A percentile compares a stretch with the other conserved stretches of the same genome.
These are phyloP conservation scores for Alternaria viburni DNA, from an alignment of 2,329 filamentous ascomycete species.

Conservation along the genomic window DNA sequence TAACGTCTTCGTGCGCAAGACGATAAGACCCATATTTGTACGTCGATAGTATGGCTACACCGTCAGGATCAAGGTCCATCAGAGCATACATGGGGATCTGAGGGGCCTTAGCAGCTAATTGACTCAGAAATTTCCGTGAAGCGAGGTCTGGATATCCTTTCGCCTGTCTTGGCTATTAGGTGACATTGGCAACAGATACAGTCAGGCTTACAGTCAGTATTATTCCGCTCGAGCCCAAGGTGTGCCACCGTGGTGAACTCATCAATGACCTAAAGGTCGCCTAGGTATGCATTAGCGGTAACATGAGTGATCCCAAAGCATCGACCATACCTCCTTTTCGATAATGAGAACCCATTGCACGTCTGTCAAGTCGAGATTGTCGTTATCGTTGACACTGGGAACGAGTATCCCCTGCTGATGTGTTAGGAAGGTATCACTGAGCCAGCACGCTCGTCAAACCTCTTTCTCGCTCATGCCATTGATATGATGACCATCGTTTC, in stretches of 20 bases:
- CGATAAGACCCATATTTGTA: slow-evolving; percentile 74
- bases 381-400: slow-evolving; percentile 60
- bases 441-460: slow-evolving; percentile 25
- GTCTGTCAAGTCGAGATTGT: slow-evolving; percentile 56
- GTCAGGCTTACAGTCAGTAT: slow-evolving; percentile 65
- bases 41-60: slow-evolving; percentile 73
- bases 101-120: slow-evolving; percentile 44
- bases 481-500: slow-evolving; percentile 54
- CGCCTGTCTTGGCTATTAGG: slow-evolving; percentile 58
- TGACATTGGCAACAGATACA: not conserved
- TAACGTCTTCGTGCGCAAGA: slow-evolving; percentile 64
- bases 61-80: slow-evolving; percentile 79
- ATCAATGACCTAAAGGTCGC: slow-evolving; percentile 76
- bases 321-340: slow-evolving; percentile 72
- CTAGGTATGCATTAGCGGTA: slow-evolving; percentile 50
- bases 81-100: slow-evolving; percentile 65
- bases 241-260: slow-evolving; percentile 62
- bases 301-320: not conserved
- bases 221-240: slow-evolving; percentile 63
- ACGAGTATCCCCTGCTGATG: slow-evolving; percentile 65
- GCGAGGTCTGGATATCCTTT: slow-evolving; percentile 83
- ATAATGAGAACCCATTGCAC: slow-evolving; percentile 73
- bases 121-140: slow-evolving; percentile 68
- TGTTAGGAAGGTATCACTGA: not conserved
- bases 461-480: slow-evolving; percentile 52